Evolutionary conservation across 2,329 filamentous ascomycete genomes (phyloP).

Genomic region (Neonectria hederae): DNA sequence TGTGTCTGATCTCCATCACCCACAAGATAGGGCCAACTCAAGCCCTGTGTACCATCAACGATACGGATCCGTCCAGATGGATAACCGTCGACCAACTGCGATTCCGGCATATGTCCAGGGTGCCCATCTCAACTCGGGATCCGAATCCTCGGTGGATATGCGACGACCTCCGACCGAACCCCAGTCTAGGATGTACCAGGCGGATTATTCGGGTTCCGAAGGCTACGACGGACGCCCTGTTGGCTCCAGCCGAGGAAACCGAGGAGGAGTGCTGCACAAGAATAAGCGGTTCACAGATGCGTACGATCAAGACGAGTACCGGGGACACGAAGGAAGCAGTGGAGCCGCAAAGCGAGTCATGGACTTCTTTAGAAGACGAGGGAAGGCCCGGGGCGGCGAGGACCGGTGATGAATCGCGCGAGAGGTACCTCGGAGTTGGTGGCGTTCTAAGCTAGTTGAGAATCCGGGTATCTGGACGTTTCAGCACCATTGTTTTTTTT

Average conservation of each 20-base stretch:
- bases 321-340: slow-evolving; percentile 81
- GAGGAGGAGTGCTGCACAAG: slow-evolving; percentile 77
- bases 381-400: slow-evolving; percentile 74
- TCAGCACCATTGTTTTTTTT: slow-evolving; percentile 34
- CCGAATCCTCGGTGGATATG: slow-evolving; percentile 63
- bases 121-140: slow-evolving; percentile 59
- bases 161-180: slow-evolving; percentile 53
- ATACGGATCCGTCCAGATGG: slow-evolving; percentile 52
- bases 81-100: slow-evolving; percentile 53
- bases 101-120: slow-evolving; percentile 57
- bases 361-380: slow-evolving; percentile 95
- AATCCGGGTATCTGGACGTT: slow-evolving; percentile 36
- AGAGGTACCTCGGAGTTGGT: slow-evolving; percentile 35
- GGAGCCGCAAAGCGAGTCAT: slow-evolving; percentile 92
- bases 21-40: slow-evolving; percentile 46
- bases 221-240: slow-evolving; percentile 53
- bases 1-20: slow-evolving; percentile 49
- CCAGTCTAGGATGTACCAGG: slow-evolving; percentile 55
- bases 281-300: slow-evolving; percentile 89
- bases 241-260: slow-evolving; percentile 51
- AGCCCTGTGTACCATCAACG: slow-evolving; percentile 55
- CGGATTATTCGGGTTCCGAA: slow-evolving; percentile 54
- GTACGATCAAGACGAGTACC: slow-evolving; percentile 77
- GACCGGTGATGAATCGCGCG: slow-evolving; percentile 53
- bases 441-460: slow-evolving; percentile 37